Percentiles rank a stretch among this genome's conserved stretches.
phyloP scores from a whole-genome alignment of 164 flowering plant species.

The Tetrastigma voinierianum region DNA sequence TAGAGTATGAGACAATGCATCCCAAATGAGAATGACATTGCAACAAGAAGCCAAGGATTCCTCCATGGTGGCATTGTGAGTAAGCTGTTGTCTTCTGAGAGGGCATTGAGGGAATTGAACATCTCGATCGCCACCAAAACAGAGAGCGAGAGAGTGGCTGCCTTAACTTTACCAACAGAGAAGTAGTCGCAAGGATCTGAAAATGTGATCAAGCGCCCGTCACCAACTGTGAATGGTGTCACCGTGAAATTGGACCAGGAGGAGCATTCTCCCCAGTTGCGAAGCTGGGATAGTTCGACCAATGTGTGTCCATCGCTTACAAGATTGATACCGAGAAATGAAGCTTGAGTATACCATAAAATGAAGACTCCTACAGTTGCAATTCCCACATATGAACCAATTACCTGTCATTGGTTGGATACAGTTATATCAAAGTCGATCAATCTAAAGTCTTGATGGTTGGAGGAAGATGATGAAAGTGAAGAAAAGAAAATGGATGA shows the following conservation, averaged over 20 bases:
- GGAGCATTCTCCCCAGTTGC: constrained; percentile 73
- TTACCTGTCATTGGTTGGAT: constrained; percentile 47
- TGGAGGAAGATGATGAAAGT: neutral
- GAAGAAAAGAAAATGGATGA: neutral
- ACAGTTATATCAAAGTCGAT: no score
- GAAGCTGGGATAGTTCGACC: constrained; percentile 72
- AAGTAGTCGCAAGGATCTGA: constrained; percentile 87
- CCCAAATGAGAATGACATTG: constrained; percentile 80
- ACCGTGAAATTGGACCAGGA: constrained; percentile 73
- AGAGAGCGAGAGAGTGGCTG: constrained; percentile 84
- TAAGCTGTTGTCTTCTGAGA: constrained; percentile 88
- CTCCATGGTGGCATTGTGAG: constrained; percentile 86
- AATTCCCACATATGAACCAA: constrained; percentile 85
- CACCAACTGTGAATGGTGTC: constrained; percentile 53
- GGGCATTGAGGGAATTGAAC: constrained; percentile 90
- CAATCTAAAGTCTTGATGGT: no score
- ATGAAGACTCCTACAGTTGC: constrained; percentile 88
- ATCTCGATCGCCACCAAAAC: constrained; percentile 90
- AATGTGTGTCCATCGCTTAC: constrained; percentile 75
- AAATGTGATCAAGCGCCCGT: constrained; percentile 46
- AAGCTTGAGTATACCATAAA: constrained; percentile 80
- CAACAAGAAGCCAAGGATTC: constrained; percentile 88
- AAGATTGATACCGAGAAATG: constrained; percentile 78
- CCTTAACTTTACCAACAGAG: constrained; percentile 77
- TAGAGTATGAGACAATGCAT: constrained; percentile 79